Evolutionary conservation across 768 basidiomycete species (phyloP).

Genomic region (Lactarius evosmus): DNA sequence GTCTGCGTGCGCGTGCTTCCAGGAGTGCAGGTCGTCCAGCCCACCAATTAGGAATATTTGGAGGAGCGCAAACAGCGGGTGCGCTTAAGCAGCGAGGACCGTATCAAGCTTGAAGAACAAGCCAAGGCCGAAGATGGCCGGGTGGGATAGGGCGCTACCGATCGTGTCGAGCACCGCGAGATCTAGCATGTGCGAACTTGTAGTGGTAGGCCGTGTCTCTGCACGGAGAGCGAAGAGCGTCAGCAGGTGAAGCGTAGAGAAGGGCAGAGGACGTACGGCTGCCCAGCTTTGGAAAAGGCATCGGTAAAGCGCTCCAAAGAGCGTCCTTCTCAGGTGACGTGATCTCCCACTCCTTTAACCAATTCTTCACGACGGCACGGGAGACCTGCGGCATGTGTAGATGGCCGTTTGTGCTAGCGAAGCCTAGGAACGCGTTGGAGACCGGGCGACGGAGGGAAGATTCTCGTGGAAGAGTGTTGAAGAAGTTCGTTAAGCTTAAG

Average conservation of each 20-base stretch:
- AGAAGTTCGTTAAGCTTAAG: constrained; percentile 64
- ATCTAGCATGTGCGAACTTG: no score
- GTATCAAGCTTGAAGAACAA: no score
- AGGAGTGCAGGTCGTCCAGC: no score
- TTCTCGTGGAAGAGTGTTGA: no score
- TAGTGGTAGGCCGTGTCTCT: constrained; percentile 65
- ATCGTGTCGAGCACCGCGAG: no score
- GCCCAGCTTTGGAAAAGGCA: constrained; percentile 51
- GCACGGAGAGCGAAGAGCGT: background rate
- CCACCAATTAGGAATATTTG: no score
- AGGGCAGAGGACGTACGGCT: constrained; percentile 47
- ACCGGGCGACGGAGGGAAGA: no score
- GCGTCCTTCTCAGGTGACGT: constrained; percentile 55
- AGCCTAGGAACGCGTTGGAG: constrained; percentile 60
- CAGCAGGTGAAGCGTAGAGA: background rate
- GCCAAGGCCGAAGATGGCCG: no score
- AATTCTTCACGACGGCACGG: constrained; percentile 56
- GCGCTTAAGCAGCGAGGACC: no score
- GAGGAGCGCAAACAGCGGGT: no score
- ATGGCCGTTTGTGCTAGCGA: constrained; percentile 58
- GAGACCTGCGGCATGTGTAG: constrained; percentile 39
- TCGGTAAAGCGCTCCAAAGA: constrained; percentile 64
- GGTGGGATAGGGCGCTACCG: no score
- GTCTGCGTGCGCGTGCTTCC: no score
- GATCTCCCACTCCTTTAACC: constrained; percentile 74